Evolutionary conservation across 257 asterid species (phyloP).

Genomic region (Galeopsis tetrahit): DNA sequence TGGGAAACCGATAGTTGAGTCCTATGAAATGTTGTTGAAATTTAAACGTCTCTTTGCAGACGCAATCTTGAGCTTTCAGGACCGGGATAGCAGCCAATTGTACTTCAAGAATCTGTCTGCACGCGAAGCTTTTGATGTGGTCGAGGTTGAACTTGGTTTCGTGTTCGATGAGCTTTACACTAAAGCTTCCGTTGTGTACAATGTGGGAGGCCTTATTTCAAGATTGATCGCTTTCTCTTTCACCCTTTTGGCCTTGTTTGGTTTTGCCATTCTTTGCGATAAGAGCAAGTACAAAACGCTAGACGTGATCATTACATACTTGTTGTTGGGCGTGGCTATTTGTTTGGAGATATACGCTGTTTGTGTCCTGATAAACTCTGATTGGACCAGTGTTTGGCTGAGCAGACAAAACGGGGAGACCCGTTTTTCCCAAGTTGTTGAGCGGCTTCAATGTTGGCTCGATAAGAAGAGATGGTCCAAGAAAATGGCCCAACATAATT

Average conservation of each 20-base stretch:
- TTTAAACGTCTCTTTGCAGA: constrained; percentile 59
- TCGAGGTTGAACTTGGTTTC: constrained; percentile 57
- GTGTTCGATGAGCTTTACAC: constrained; percentile 56
- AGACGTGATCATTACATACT: constrained; percentile 46
- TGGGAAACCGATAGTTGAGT: constrained; percentile 27
- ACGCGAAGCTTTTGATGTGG: constrained; percentile 42
- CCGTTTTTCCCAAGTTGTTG: not conserved
- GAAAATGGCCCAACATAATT: constrained; percentile 50
- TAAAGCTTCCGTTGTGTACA: constrained; percentile 44
- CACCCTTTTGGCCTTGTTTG: constrained; percentile 31
- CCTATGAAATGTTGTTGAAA: constrained; percentile 40
- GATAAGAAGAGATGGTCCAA: constrained; percentile 48
- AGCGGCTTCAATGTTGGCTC: not conserved
- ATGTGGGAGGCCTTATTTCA: constrained; percentile 33
- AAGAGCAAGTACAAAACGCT: constrained; percentile 27
- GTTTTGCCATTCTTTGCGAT: constrained; percentile 32
- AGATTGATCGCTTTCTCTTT: constrained; percentile 35
- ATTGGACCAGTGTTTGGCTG: constrained; percentile 48
- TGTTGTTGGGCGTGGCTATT: constrained; percentile 43
- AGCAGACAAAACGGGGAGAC: not conserved
- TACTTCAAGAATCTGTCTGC: constrained; percentile 32
- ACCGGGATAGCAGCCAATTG: constrained; percentile 48
- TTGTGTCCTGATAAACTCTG: constrained; percentile 33
- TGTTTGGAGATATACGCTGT: constrained; percentile 42
- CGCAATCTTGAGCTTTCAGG: constrained; percentile 60